Evolutionary conservation across 768 basidiomycete genomes (phyloP).

Genomic region (Clathrus columnatus): DNA sequence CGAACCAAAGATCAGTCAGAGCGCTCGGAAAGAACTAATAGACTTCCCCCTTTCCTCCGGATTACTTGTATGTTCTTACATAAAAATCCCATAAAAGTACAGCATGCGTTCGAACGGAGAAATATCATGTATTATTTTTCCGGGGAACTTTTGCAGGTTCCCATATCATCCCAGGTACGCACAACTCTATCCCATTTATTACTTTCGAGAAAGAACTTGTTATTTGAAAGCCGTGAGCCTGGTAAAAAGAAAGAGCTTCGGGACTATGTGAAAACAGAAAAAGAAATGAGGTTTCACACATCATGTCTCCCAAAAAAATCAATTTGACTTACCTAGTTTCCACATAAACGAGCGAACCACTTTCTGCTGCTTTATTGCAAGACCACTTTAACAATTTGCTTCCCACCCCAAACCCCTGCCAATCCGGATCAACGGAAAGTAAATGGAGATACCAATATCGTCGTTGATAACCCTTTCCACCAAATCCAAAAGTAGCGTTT

Average conservation of each 20-base stretch:
- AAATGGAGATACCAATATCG: constrained; percentile 7
- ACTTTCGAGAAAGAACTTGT: background rate
- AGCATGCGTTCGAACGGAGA: no score
- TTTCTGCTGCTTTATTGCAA: constrained; percentile 1
- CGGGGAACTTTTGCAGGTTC: background rate
- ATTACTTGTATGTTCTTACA: no score
- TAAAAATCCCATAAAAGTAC: no score
- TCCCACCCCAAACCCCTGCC: constrained; percentile 5
- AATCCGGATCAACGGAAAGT: constrained; percentile 5
- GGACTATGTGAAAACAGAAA: no score
- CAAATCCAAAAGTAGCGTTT: constrained; percentile 4
- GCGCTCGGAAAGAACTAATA: no score
- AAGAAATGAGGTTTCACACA: background rate
- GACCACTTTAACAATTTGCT: constrained; percentile 6
- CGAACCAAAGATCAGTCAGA: no score
- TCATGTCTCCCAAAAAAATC: no score
- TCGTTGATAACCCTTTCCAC: background rate
- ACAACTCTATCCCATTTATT: background rate
- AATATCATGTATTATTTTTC: background rate
- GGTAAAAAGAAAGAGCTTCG: background rate
- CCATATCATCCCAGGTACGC: constrained; percentile 10
- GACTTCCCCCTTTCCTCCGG: no score
- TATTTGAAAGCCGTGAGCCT: constrained; percentile 5
- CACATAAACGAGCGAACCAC: background rate
- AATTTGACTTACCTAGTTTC: constrained; percentile 4